Conservation (phyloP, 306 rosid genomes). For the Cotoneaster glaucophyllus region DNA sequence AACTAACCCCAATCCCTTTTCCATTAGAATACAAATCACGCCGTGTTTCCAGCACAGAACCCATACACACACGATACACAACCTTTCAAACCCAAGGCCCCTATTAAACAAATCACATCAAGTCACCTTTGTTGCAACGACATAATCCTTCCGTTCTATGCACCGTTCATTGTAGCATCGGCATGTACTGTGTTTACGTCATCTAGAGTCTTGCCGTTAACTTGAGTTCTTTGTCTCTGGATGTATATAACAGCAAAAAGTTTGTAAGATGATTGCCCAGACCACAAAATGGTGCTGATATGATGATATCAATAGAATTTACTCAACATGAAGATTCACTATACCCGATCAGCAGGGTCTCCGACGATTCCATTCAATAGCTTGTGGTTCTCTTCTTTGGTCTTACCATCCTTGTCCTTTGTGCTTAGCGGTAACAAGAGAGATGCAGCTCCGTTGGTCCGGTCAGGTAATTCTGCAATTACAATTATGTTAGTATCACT, state of each 20-base stretch:
- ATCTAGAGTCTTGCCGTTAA: slow-evolving; percentile 80
- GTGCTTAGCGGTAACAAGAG: slow-evolving; percentile 60
- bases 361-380: slow-evolving; percentile 80
- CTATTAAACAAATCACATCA: slow-evolving; percentile 26
- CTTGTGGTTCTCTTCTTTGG: slow-evolving; percentile 88
- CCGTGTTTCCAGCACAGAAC: slow-evolving; percentile 14
- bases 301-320: not conserved
- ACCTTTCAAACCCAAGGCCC: slow-evolving; percentile 10
- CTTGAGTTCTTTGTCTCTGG: slow-evolving; percentile 93
- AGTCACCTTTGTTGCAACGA: slow-evolving; percentile 29
- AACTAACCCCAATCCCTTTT: slow-evolving; percentile 35
- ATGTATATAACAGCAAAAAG: slow-evolving; percentile 11
- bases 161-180: slow-evolving; percentile 63
- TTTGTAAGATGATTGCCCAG: slow-evolving; percentile 3
- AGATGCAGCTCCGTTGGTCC: slow-evolving; percentile 49
- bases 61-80: slow-evolving; percentile 12
- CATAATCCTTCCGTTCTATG: slow-evolving; percentile 25
- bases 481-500: slow-evolving; percentile 21
- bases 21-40: slow-evolving; percentile 34
- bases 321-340: not conserved
- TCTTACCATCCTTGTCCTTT: slow-evolving; percentile 67
- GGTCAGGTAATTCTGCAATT: slow-evolving; percentile 80
- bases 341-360: slow-evolving; percentile 87
- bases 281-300: not conserved
- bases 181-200: slow-evolving; percentile 64